phyloP scores from a whole-genome alignment of 1,284 basidiomycete genomes.

The Leccinum cinnamomeum region DNA sequence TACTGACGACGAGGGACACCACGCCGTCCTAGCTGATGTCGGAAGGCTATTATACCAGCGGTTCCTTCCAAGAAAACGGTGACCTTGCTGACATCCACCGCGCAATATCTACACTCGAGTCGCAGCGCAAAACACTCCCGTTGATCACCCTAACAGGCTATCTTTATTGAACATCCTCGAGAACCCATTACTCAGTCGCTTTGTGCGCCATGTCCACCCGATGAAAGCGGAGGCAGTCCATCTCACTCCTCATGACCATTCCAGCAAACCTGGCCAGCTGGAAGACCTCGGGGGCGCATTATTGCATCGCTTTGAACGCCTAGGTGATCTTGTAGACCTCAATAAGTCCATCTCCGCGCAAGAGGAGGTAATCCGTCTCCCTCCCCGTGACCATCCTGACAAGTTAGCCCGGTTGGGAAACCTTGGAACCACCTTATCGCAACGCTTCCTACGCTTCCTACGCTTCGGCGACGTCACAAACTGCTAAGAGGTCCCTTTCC shows the following conservation, averaged over 20 bases:
- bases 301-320: neutral
- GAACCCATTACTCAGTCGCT: neutral
- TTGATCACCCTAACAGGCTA: neutral
- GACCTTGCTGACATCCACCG: neutral
- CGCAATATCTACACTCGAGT: neutral
- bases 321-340: neutral
- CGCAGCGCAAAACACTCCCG: no score
- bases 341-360: neutral
- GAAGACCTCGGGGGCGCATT: neutral
- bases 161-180: neutral
- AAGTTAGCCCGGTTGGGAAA: neutral
- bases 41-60: neutral
- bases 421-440: neutral
- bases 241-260: neutral
- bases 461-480: no score
- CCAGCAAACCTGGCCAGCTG: neutral
- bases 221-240: neutral
- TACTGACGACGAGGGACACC: neutral
- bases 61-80: neutral
- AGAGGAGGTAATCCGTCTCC: neutral
- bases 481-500: neutral
- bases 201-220: neutral
- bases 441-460: neutral
- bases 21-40: neutral
- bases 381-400: neutral